Base-by-base conservation (phyloP, 2,329 filamentous ascomycete genomes). In the Teratosphaeria pseudoeucalypti region DNA sequence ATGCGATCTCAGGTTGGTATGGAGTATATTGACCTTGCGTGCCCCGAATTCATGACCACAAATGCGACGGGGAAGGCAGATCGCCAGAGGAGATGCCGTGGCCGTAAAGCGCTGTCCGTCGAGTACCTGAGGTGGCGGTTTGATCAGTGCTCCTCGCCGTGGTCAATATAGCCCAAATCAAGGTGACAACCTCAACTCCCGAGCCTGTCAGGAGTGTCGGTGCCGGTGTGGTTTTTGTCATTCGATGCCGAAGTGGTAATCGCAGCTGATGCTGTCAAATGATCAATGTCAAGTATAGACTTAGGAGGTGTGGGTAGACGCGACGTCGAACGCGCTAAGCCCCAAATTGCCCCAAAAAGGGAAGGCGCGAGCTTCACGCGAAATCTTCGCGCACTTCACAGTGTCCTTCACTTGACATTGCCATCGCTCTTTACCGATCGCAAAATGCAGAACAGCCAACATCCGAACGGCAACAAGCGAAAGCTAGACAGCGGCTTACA, bases 401-500 rank as follows among this genome's bases (percentile, higher is more conserved):
- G 19, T 49, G 16, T 12, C 16, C 43, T 19, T 49, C 43, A 19
- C 43, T 19, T n/a, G 19, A 49, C 19, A 23, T 19, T 19, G n/a
- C 43, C 43, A 49, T 49, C 10, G 14, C 11, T 6, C 6, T 6
- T 16, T n/a, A n/a, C 16, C 37, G 7, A 43, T 43, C 11, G 37
- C 37, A 43, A 43, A n/a, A 43, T 43, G 37, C 12, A 43, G 37
- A 43, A 43, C 11, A n/a, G 37, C 37, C 14, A 43, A n/a, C 37
- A 43, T 43, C 11, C 11, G 37, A 32, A 32, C 19, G 53, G 27
- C 53, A 9, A 5, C 37, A 61, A 63, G 57, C 55, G 60, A 23
- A 67, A 67, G 56, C 65, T 63, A 5, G 62, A 63, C 58, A 56
- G 4, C 54, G 56, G 23, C 56, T 32, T 19, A 62, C 23, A 57